A percentile compares a stretch with the other conserved stretches of the same genome.
Conservation (phyloP, 495 filamentous ascomycete species). For the Podospora sp. region DNA sequence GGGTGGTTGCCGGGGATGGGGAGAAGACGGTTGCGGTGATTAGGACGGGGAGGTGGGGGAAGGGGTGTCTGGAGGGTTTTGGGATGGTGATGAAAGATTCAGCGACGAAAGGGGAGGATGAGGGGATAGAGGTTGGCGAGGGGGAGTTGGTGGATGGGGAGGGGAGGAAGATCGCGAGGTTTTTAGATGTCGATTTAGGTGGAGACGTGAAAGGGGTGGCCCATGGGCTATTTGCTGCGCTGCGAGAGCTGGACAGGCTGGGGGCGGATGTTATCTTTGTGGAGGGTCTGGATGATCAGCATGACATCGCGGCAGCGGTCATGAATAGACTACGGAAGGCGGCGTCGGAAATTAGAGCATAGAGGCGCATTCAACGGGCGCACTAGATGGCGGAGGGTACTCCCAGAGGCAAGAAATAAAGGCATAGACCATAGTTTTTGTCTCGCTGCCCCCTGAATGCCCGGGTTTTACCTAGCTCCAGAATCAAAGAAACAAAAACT, state of each 20-base stretch:
- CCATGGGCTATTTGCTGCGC: constrained; percentile 79
- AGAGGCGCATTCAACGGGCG: constrained; percentile 25
- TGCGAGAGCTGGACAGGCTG: constrained; percentile 79
- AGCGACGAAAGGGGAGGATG: neutral
- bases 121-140: constrained; percentile 16
- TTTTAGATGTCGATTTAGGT: constrained; percentile 68
- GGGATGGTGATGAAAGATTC: constrained; percentile 26
- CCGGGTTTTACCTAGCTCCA: neutral
- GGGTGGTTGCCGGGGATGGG: neutral
- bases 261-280: constrained; percentile 86
- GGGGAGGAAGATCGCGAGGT: constrained; percentile 34
- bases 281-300: constrained; percentile 82
- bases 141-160: constrained; percentile 37
- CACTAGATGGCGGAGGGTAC: constrained; percentile 15
- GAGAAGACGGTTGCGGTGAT: constrained; percentile 43
- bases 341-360: constrained; percentile 59
- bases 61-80: constrained; percentile 32
- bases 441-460: neutral
- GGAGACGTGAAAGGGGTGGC: constrained; percentile 71
- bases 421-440: constrained; percentile 4
- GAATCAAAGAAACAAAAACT: constrained; percentile 8
- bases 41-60: constrained; percentile 49
- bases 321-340: constrained; percentile 97
- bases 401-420: neutral
- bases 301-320: constrained; percentile 85